These are phyloP conservation scores for Penstemon eatonii DNA, from an alignment of 257 asterid genomes.

Conservation along the genomic window DNA sequence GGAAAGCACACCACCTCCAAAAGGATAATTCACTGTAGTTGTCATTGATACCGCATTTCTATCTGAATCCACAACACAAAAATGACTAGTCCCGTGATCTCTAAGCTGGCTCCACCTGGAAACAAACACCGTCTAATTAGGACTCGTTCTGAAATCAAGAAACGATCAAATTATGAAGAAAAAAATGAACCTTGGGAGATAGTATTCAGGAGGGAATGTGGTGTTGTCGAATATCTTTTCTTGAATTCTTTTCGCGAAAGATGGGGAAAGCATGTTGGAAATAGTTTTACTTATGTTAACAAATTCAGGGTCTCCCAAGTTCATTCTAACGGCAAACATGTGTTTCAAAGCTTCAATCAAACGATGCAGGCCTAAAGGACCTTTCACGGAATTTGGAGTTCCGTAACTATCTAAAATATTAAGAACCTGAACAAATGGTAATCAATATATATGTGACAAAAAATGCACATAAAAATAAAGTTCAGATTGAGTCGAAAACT, in stretches of 20 bases:
- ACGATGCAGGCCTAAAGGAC: conserved; percentile 84
- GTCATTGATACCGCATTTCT: conserved; percentile 89
- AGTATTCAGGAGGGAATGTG: conserved; percentile 89
- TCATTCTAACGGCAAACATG: conserved; percentile 79
- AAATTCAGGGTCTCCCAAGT: conserved; percentile 78
- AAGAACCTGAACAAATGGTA: conserved; percentile 46
- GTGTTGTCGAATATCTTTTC: conserved; percentile 73
- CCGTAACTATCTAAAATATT: conserved; percentile 60
- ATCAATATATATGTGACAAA: no score
- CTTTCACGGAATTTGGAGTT: conserved; percentile 44
- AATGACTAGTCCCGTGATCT: conserved; percentile 89
- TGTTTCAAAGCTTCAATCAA: conserved; percentile 78
- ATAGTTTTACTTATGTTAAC: conserved; percentile 46
- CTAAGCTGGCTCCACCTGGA: conserved; percentile 75
- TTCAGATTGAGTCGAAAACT: neutral
- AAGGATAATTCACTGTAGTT: conserved; percentile 63
- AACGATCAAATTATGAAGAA: neutral
- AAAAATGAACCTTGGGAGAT: conserved; percentile 52
- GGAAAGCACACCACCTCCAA: conserved; percentile 81
- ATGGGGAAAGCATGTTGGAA: conserved; percentile 77
- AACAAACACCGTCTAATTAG: no score
- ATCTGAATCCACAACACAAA: conserved; percentile 79
- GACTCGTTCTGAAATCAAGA: neutral
- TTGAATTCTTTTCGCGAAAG: conserved; percentile 57
- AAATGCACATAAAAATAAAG: no score